Evolutionary conservation across 352 stramenopile species (phyloP), one percentile per base, ranked within the genome.

Genomic region (Phytophthora pistaciae): DNA sequence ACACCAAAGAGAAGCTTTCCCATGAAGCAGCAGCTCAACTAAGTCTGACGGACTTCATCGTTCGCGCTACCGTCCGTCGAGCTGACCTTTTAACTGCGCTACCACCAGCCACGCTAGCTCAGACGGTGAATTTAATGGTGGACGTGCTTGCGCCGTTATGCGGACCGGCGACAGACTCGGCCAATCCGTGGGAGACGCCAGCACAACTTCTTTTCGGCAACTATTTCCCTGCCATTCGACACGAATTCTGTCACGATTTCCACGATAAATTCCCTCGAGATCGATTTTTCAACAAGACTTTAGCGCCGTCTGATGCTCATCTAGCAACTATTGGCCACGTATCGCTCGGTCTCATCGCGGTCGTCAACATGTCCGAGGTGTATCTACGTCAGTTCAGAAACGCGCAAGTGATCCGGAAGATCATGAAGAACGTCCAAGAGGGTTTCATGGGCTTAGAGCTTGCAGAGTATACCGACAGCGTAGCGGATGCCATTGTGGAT

Each of bases 391-490:
- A 84, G 50, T 84, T 84, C 20, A 72, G 65, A 13, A 70, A 80
- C 29, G 29, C 38, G 4, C 38, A 60, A 0, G 75, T 82, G 27
- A 54, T 84, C 21, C 74, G 77, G 5, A 80, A 77, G 54, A 66
- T 84, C 64, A 82, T 78, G 66, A 84, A 80, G 31, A 79, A 76
- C 11, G 70, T 84, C 1, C 61, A 78, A 6, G 66, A 79, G 56
- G 77, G 77, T 1, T 84, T 73, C 42, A 27, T 79, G 9, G 67
- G 50, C n/a, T 29, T 72, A 5, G 46, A 40, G 4, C 40, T 72
- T 3, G 60, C 70, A 7, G 62, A 52, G 1, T 84, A 79, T 44
- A 80, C 61, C 2, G 62, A 84, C 40, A 48, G 42, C 1, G 56
- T 72, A 0, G 77, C 74, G 4, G 27, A 72, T 14, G 67, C 67